Base-by-base conservation (phyloP, 768 basidiomycete species). In the Lactarius psammicola region DNA sequence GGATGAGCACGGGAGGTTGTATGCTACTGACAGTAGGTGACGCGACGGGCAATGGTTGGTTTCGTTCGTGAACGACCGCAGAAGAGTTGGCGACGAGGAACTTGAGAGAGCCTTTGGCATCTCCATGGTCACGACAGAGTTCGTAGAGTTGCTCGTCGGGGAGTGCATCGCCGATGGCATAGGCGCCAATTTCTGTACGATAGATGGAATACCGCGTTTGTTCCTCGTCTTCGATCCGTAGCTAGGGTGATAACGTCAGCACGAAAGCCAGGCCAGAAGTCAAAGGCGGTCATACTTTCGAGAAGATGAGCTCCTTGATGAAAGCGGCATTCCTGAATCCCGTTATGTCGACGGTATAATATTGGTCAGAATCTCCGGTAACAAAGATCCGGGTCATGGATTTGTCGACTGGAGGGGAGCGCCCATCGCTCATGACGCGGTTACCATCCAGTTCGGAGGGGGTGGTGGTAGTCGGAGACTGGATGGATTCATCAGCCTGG, bases 201-300 rank as follows among this genome's bases (percentile, higher is more conserved):
- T 92, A 94, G 62, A 98, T 89, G 30, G 87, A 85, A 73, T 88
- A 88, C 33, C 82, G 85, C 9, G 81, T 75, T 73, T 90, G 87
- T 63, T 96, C 92, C 65, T 95, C 95, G 71, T 94, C 92, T 42
- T 82, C 81, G 51, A 98, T 89, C 73, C 87, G 85, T 67, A 94
- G 79, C 92, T 94, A 68, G 8, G 66, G 46, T 31, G 54, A 46
- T 36, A 38, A 57, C 65, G 53, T 68, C 38, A 59, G 63, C 60
- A 54, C 55, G 23, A 51, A 58, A 68, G 46, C 8, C 58, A 7
- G 23, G 30, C 44, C n/a, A 59, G 31, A 68, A 60, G 13, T 62
- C 8, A 62, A 33, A 46, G 62, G 56, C 60, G 51, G 61, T 59
- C 80, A 42, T 59, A 92, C 92, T 82, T 90, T 90, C 68, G 83